Evolutionary conservation across 2,329 filamentous ascomycete species (phyloP).

Genomic region (Apiospora phragmitis): DNA sequence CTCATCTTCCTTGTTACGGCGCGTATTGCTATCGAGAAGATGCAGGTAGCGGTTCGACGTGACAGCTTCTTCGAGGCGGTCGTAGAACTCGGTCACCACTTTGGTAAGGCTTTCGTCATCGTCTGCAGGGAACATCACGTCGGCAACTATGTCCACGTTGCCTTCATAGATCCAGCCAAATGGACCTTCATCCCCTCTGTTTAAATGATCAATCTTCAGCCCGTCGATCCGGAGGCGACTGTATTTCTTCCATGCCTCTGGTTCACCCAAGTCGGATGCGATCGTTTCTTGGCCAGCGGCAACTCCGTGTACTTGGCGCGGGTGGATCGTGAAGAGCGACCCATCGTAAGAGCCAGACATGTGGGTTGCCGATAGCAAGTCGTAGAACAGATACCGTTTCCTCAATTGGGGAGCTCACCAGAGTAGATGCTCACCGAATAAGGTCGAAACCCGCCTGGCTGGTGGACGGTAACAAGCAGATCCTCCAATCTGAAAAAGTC

Average conservation of each 20-base stretch:
- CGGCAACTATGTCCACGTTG: slow-evolving; percentile 93
- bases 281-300: slow-evolving; percentile 62
- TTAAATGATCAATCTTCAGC: slow-evolving; percentile 92
- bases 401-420: slow-evolving; percentile 90
- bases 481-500: slow-evolving; percentile 97
- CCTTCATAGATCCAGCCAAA: slow-evolving; percentile 99
- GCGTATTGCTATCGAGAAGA: slow-evolving; percentile 52
- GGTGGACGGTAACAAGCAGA: slow-evolving; percentile 85
- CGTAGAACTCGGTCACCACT: slow-evolving; percentile 96
- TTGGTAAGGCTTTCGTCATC: slow-evolving; percentile 87
- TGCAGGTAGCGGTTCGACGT: slow-evolving; percentile 70
- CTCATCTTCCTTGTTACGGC: slow-evolving; percentile 19
- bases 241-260: slow-evolving; percentile 90
- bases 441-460: slow-evolving; percentile 87
- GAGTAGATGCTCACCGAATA: slow-evolving; percentile 95
- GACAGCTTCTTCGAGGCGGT: slow-evolving; percentile 90
- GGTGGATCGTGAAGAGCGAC: slow-evolving; percentile 95
- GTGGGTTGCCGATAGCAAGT: slow-evolving; percentile 91
- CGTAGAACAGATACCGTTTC: slow-evolving; percentile 98
- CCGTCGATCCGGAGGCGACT: slow-evolving; percentile 90
- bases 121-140: slow-evolving; percentile 91
- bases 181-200: slow-evolving; percentile 86
- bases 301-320: slow-evolving; percentile 82
- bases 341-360: slow-evolving; percentile 96
- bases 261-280: slow-evolving; percentile 60